A percentile compares a stretch with the other conserved stretches of the same genome.
Conservation (phyloP, 768 basidiomycete species). For the Leccinum uliginosum region DNA sequence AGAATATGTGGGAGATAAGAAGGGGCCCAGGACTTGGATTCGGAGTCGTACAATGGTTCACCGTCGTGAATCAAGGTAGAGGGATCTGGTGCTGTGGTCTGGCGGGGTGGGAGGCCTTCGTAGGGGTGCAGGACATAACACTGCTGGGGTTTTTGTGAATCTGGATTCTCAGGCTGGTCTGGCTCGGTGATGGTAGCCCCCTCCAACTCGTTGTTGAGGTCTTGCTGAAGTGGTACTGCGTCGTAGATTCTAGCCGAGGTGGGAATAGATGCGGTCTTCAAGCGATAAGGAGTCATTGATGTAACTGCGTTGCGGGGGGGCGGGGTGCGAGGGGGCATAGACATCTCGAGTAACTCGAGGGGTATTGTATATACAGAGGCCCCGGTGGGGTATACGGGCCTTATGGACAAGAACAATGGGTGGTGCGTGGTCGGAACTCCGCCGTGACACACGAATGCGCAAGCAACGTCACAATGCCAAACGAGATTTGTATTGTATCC, state of each 20-base stretch:
- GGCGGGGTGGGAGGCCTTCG: neutral
- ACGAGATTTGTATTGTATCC: too few species aligned
- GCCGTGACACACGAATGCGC: too few species aligned
- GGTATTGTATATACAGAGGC: too few species aligned
- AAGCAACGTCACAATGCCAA: too few species aligned
- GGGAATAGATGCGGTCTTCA: neutral
- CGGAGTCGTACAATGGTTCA: too few species aligned
- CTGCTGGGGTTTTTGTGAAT: neutral
- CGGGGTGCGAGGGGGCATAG: neutral
- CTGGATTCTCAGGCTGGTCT: neutral
- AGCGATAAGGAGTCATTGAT: neutral
- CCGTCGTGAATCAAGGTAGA: too few species aligned
- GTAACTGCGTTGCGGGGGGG: neutral
- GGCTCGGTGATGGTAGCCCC: neutral
- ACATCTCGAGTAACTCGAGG: neutral
- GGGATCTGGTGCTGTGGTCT: too few species aligned
- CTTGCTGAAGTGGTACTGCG: neutral
- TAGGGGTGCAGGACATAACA: neutral
- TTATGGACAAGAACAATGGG: too few species aligned
- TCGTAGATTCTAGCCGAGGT: neutral
- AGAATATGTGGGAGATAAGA: neutral
- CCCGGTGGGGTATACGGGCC: too few species aligned
- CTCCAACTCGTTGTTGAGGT: neutral
- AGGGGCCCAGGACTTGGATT: neutral
- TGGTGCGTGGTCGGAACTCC: too few species aligned